Percentiles rank a stretch among this genome's conserved stretches.
These are phyloP conservation scores for Eucalyptus curtisii DNA, from an alignment of 345 rosid genomes.

Conservation along the genomic window DNA sequence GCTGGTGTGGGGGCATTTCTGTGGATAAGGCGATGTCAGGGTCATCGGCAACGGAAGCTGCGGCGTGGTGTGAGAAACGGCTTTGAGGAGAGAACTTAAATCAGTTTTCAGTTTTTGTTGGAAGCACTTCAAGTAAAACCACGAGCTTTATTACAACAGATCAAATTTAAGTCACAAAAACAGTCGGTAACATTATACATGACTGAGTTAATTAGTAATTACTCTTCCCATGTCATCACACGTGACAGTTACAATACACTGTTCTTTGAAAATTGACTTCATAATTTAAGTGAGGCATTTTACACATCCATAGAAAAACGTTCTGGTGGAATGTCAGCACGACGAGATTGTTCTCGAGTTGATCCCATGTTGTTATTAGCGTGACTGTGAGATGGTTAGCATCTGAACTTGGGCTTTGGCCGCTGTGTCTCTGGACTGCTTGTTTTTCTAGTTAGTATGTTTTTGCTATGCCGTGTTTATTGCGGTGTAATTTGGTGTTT, in stretches of 20 bases:
- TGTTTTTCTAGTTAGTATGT: background rate
- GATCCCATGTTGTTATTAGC: too few relatives aligned
- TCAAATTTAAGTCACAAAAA: background rate
- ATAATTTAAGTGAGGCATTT: background rate
- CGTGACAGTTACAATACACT: background rate
- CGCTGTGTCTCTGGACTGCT: too few relatives aligned
- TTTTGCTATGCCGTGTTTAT: background rate
- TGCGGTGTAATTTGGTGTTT: background rate
- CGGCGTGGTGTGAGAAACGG: background rate
- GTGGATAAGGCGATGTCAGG: background rate
- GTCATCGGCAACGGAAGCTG: background rate
- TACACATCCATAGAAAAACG: background rate
- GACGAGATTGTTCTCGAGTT: too few relatives aligned
- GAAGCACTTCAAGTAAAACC: background rate
- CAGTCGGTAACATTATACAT: background rate
- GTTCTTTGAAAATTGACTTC: background rate
- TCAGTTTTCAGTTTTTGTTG: background rate
- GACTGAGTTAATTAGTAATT: background rate
- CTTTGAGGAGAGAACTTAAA: background rate
- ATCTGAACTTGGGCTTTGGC: too few relatives aligned
- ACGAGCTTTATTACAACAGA: background rate
- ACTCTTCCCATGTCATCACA: background rate
- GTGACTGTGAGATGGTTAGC: too few relatives aligned
- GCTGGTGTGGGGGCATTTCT: background rate
- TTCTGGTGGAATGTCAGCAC: too few relatives aligned